Conservation (phyloP, 768 basidiomycete genomes). For the Lentinula edodes region DNA sequence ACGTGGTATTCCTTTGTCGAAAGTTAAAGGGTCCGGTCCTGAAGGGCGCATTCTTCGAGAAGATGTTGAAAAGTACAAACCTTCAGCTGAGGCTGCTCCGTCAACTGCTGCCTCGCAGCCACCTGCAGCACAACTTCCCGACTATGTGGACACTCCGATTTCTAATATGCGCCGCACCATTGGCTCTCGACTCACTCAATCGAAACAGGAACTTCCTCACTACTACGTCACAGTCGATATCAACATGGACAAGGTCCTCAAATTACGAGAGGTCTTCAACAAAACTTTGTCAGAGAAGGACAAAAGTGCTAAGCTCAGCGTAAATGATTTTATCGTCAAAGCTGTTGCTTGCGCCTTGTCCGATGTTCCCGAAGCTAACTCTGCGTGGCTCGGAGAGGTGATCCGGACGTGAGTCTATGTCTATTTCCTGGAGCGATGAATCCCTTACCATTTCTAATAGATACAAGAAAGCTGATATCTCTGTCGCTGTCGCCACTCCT, state of each 20-base stretch:
- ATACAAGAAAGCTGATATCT: slow-evolving; percentile 97
- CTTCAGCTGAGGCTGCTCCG: slow-evolving; percentile 33
- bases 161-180: slow-evolving; percentile 95
- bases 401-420: slow-evolving; percentile 79
- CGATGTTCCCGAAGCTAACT: slow-evolving; percentile 97
- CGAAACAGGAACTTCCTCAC: slow-evolving; percentile 93
- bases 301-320: slow-evolving; percentile 88
- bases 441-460: slow-evolving; percentile 28
- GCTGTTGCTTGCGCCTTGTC: slow-evolving; percentile 84
- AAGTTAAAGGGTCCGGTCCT: slow-evolving; percentile 92
- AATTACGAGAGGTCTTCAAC: slow-evolving; percentile 96
- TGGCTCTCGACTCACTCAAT: slow-evolving; percentile 83
- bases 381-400: slow-evolving; percentile 93
- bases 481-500: slow-evolving; percentile 93
- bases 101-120: slow-evolving; percentile 38
- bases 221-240: slow-evolving; percentile 95
- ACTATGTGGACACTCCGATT: slow-evolving; percentile 87
- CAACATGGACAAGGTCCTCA: slow-evolving; percentile 94
- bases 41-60: slow-evolving; percentile 90
- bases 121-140: slow-evolving; percentile 47
- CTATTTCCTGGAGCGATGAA: not conserved
- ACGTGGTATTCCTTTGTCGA: slow-evolving; percentile 81
- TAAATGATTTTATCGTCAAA: slow-evolving; percentile 98
- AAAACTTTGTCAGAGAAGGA: slow-evolving; percentile 79
- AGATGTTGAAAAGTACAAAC: slow-evolving; percentile 89